Evolutionary conservation across 345 rosid genomes (phyloP).

Genomic region (Triadica sebifera): DNA sequence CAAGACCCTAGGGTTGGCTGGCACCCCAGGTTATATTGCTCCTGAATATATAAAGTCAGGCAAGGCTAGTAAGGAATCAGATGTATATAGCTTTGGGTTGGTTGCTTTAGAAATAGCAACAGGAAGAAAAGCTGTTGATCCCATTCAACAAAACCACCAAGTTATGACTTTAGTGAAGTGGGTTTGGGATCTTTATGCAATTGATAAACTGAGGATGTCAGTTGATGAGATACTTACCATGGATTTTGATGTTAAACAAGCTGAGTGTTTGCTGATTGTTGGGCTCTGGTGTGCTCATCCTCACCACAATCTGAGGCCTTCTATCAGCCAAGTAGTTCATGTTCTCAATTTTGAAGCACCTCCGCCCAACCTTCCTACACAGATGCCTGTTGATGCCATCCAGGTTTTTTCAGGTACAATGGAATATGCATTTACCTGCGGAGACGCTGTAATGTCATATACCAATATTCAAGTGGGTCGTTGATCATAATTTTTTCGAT

Average conservation of each 20-base stretch:
- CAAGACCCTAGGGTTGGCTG: slow-evolving; percentile 43
- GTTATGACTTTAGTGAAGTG: slow-evolving; percentile 41
- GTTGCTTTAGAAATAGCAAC: too few species aligned
- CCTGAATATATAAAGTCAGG: slow-evolving; percentile 49
- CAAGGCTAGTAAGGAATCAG: slow-evolving; percentile 43
- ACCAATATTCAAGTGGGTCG: background rate
- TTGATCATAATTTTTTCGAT: too few species aligned
- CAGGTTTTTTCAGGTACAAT: background rate
- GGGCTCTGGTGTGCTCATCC: too few species aligned
- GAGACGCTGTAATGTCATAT: background rate
- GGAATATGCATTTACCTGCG: background rate
- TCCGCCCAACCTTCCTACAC: slow-evolving; percentile 21
- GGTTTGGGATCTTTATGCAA: slow-evolving; percentile 45
- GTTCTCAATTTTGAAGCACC: slow-evolving; percentile 25
- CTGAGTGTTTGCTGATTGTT: slow-evolving; percentile 38
- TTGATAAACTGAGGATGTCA: slow-evolving; percentile 10
- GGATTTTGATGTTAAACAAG: slow-evolving; percentile 33
- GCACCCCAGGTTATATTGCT: slow-evolving; percentile 49
- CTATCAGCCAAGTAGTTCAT: slow-evolving; percentile 27
- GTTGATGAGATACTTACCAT: slow-evolving; percentile 25
- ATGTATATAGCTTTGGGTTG: too few species aligned
- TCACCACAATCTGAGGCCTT: slow-evolving; percentile 19
- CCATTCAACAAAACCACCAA: slow-evolving; percentile 10
- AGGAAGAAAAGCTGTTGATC: slow-evolving; percentile 33
- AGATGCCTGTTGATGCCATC: slow-evolving; percentile 33